Evolutionary conservation across 2,329 filamentous ascomycete species (phyloP), one percentile per base, ranked within the genome.

Genomic region (Neopestalotiopsis rosae): DNA sequence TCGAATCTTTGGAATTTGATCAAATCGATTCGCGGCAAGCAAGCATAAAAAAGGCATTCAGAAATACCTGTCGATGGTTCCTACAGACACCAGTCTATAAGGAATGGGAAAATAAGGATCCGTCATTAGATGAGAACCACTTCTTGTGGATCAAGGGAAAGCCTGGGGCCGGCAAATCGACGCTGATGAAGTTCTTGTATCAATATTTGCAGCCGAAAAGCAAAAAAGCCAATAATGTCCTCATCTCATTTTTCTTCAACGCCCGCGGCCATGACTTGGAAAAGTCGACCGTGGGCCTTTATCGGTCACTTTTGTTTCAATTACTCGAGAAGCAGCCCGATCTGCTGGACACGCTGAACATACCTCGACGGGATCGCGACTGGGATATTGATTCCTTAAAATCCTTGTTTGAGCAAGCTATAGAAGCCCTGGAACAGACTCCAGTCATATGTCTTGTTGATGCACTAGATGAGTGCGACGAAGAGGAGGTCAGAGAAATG

Each of bases 171-270:
- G 68, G 68, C 14, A 69, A 69, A 59, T 69, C 64, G 7, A 69
- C 68, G 7, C 30, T 69, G 58, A 67, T 69, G 68, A 67, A 67
- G n/a, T 69, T 68, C 40, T 66, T 61, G 6, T 20, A 32, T n/a
- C 59, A 20, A 20, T 24, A 56, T 17, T 72, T n/a, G 68, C 64
- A 28, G 24, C 17, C 17, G 5, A 20, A 10, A 10, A 49, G 12
- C 45, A 61, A 61, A n/a, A n/a, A 74, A 75, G 20, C 86, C 83
- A 2, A 67, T 57, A 40, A 42, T 17, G 67, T 72, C 7, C 67
- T 74, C 5, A 69, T 77, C 5, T 76, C 75, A 0, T 87, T 86
- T 72, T 87, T 86, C 77, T 87, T 87, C 78, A 83, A 85, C 67
- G 83, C 84, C 0, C 75, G 83, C 61, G 84, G 84, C 0, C 73